Percentiles rank a stretch among this genome's conserved stretches.
Evolutionary conservation across 2,329 filamentous ascomycete genomes (phyloP).

Genomic region (Colletotrichum tofieldiae): DNA sequence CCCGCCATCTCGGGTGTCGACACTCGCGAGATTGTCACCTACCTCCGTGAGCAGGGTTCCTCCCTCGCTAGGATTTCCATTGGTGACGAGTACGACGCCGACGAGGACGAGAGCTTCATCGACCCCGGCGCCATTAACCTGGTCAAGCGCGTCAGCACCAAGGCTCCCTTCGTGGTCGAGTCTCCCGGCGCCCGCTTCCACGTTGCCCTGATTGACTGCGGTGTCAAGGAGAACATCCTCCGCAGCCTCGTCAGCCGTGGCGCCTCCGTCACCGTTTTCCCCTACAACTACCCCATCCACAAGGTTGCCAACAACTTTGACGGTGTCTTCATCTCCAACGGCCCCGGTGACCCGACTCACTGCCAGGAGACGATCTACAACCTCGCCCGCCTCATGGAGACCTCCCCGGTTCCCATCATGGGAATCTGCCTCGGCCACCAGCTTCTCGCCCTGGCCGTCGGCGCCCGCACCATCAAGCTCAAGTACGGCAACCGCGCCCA

Average conservation of each 20-base stretch:
- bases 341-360: slow-evolving; percentile 97
- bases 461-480: slow-evolving; percentile 93
- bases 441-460: slow-evolving; percentile 90
- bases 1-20: slow-evolving; percentile 97
- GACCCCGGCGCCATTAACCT: slow-evolving; percentile 98
- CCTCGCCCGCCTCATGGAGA: slow-evolving; percentile 90
- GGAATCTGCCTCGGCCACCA: slow-evolving; percentile 99
- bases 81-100: slow-evolving; percentile 97
- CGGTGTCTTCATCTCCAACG: slow-evolving; percentile 99
- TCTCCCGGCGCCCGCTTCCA: slow-evolving; percentile 88
- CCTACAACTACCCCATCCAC: slow-evolving; percentile 97
- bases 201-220: slow-evolving; percentile 95
- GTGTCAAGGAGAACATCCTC: slow-evolving; percentile 99
- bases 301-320: slow-evolving; percentile 99
- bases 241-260: slow-evolving; percentile 93
- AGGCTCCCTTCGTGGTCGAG: slow-evolving; percentile 96
- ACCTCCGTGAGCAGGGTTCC: slow-evolving; percentile 95
- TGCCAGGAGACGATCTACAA: slow-evolving; percentile 96
- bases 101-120: slow-evolving; percentile 96
- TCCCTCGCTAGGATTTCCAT: slow-evolving; percentile 95
- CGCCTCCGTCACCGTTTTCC: slow-evolving; percentile 93
- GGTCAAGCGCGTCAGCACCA: slow-evolving; percentile 96
- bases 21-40: slow-evolving; percentile 95
- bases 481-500: slow-evolving; percentile 99
- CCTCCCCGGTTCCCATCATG: slow-evolving; percentile 92